phyloP scores from a whole-genome alignment of 306 rosid species.

The Cicer yamashitae region DNA sequence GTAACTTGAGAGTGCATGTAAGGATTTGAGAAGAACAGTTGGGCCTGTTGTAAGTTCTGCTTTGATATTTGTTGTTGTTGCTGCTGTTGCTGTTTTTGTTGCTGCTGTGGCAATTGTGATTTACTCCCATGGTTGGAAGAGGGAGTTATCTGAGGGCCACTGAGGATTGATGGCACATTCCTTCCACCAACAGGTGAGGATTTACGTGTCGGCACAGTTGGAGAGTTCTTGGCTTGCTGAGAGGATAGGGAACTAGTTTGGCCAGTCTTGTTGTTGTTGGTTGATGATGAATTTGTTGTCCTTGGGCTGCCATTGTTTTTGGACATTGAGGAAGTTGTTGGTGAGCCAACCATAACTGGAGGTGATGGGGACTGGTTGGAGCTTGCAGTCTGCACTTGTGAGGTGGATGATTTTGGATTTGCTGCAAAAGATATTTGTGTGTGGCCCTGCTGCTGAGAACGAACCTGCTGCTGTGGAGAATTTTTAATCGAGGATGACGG shows the following conservation, averaged over 20 bases:
- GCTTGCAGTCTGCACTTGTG: constrained; percentile 66
- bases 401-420: constrained; percentile 66
- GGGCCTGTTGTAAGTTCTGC: constrained; percentile 72
- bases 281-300: constrained; percentile 64
- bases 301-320: constrained; percentile 93
- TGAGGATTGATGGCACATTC: constrained; percentile 74
- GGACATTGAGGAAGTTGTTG: constrained; percentile 83
- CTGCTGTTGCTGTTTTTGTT: constrained; percentile 56
- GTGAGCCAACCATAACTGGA: constrained; percentile 80
- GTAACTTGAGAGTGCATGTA: constrained; percentile 62
- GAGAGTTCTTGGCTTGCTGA: constrained; percentile 73
- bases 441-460: constrained; percentile 76
- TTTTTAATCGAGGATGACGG: constrained; percentile 65
- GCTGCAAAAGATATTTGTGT: constrained; percentile 87
- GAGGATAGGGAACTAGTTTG: constrained; percentile 70
- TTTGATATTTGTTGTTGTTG: constrained; percentile 57
- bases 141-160: constrained; percentile 65
- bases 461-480: constrained; percentile 71
- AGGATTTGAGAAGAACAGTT: constrained; percentile 58
- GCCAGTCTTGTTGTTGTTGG: constrained; percentile 69
- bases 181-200: constrained; percentile 89
- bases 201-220: constrained; percentile 58
- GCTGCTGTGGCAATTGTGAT: constrained; percentile 64
- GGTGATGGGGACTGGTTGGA: constrained; percentile 80
- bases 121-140: constrained; percentile 59